These are phyloP conservation scores for Ustulina deusta DNA, from an alignment of 2,329 filamentous ascomycete genomes.

Conservation along the genomic window DNA sequence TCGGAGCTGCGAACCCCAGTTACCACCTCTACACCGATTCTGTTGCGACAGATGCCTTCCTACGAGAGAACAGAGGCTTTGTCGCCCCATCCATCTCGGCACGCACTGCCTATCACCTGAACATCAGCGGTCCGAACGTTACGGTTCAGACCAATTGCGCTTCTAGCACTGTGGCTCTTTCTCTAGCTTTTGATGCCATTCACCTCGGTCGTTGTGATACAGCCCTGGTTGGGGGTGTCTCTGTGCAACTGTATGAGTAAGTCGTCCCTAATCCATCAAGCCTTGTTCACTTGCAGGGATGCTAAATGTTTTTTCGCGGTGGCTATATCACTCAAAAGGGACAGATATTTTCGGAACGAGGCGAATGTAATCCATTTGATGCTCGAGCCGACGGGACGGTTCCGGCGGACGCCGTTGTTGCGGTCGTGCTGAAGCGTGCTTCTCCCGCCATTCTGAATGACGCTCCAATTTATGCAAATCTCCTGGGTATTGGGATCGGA, in stretches of 20 bases:
- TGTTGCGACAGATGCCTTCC: not conserved
- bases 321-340: slow-evolving; percentile 14
- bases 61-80: not conserved
- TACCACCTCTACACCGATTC: slow-evolving; percentile 13
- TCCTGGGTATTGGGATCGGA: slow-evolving; percentile 8
- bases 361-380: slow-evolving; percentile 16
- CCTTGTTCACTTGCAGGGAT: no score
- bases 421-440: slow-evolving; percentile 9
- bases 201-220: slow-evolving; percentile 11
- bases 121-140: slow-evolving; percentile 15
- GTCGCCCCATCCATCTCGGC: slow-evolving; percentile 6
- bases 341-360: slow-evolving; percentile 10
- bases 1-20: not conserved
- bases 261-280: no score
- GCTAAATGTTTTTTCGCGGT: no score
- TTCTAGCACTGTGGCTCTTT: slow-evolving; percentile 13
- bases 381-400: slow-evolving; percentile 10
- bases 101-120: slow-evolving; percentile 9
- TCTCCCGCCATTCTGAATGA: no score
- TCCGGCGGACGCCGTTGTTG: slow-evolving; percentile 9
- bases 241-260: slow-evolving; percentile 6
- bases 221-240: slow-evolving; percentile 10
- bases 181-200: slow-evolving; percentile 5
- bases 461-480: slow-evolving; percentile 5
- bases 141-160: slow-evolving; percentile 7